These are phyloP conservation scores for Protea cynaroides DNA, from an alignment of 164 flowering plant species.

Conservation along the genomic window DNA sequence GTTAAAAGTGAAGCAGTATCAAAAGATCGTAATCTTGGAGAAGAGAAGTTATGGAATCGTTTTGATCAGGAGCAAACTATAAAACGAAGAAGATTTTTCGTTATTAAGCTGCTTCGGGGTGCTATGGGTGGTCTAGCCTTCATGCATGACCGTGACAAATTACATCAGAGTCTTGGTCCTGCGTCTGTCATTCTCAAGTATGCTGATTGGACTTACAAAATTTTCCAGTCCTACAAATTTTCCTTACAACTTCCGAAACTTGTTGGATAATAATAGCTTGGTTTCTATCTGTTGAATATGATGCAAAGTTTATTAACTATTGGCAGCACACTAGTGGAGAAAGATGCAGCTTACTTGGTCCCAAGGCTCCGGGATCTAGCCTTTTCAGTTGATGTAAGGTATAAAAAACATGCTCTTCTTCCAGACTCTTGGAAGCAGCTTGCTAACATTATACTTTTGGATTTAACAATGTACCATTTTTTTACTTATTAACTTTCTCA, in stretches of 20 bases:
- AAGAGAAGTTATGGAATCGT: slow-evolving; percentile 54
- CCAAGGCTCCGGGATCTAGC: slow-evolving; percentile 90
- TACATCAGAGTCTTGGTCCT: slow-evolving; percentile 98
- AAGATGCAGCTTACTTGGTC: slow-evolving; percentile 63
- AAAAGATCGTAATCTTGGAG: slow-evolving; percentile 24
- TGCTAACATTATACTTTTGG: too few relatives aligned
- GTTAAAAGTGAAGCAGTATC: slow-evolving; percentile 53
- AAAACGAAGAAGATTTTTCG: slow-evolving; percentile 53
- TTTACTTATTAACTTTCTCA: neutral
- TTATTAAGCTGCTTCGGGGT: slow-evolving; percentile 65
- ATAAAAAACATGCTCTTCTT: neutral
- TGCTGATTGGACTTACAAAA: slow-evolving; percentile 11
- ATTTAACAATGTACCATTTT: too few relatives aligned
- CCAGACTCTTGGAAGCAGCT: neutral
- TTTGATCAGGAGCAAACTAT: slow-evolving; percentile 45
- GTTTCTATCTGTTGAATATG: neutral
- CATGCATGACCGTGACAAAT: slow-evolving; percentile 81
- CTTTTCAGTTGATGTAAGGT: slow-evolving; percentile 93
- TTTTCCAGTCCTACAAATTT: neutral
- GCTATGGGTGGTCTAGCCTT: slow-evolving; percentile 64
- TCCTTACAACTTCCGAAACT: neutral
- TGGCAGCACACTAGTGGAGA: slow-evolving; percentile 73
- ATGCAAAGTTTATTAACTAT: neutral
- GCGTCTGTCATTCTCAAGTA: slow-evolving; percentile 91
- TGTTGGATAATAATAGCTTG: neutral